Evolutionary conservation across 2,329 filamentous ascomycete genomes (phyloP).

Genomic region (Penicillium sp.): DNA sequence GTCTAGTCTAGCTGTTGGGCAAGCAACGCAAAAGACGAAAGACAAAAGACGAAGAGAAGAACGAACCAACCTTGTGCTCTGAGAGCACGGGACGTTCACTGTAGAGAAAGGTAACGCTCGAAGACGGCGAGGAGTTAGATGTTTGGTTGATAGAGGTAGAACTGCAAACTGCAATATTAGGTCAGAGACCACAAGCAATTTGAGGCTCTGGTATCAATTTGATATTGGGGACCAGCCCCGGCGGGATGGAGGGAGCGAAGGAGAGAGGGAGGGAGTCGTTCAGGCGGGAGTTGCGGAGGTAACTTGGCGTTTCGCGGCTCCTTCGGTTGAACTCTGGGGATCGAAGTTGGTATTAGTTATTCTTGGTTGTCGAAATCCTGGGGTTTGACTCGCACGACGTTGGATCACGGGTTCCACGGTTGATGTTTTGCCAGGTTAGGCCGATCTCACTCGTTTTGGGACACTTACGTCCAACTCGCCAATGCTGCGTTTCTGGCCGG

Average conservation of each 20-base stretch:
- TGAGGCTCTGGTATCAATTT: slow-evolving; percentile 3
- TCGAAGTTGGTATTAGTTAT: slow-evolving; percentile 35
- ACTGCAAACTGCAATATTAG: slow-evolving; percentile 21
- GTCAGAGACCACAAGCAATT: slow-evolving; percentile 21
- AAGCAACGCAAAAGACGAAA: slow-evolving; percentile 20
- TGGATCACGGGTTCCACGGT: slow-evolving; percentile 25
- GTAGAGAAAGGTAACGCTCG: slow-evolving; percentile 17
- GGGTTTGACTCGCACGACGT: slow-evolving; percentile 16
- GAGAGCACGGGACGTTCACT: slow-evolving; percentile 22
- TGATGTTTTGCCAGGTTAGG: slow-evolving; percentile 25
- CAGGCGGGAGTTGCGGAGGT: slow-evolving; percentile 37
- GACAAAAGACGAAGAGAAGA: slow-evolving; percentile 15
- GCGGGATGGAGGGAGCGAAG: slow-evolving; percentile 16
- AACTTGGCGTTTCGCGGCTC: slow-evolving; percentile 37
- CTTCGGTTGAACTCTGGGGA: slow-evolving; percentile 30
- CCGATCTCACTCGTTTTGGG: slow-evolving; percentile 27
- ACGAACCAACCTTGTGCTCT: slow-evolving; percentile 40
- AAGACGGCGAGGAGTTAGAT: slow-evolving; percentile 7
- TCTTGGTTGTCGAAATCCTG: slow-evolving; percentile 24
- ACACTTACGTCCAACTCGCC: slow-evolving; percentile 47
- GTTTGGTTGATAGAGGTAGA: slow-evolving; percentile 13
- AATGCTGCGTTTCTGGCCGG: slow-evolving; percentile 42
- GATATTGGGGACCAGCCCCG: slow-evolving; percentile 34
- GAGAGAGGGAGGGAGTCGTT: slow-evolving; percentile 9
- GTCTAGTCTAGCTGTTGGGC: slow-evolving; percentile 14